Conservation (phyloP, 768 basidiomycete genomes). For the Leccinum fibrillosum region DNA sequence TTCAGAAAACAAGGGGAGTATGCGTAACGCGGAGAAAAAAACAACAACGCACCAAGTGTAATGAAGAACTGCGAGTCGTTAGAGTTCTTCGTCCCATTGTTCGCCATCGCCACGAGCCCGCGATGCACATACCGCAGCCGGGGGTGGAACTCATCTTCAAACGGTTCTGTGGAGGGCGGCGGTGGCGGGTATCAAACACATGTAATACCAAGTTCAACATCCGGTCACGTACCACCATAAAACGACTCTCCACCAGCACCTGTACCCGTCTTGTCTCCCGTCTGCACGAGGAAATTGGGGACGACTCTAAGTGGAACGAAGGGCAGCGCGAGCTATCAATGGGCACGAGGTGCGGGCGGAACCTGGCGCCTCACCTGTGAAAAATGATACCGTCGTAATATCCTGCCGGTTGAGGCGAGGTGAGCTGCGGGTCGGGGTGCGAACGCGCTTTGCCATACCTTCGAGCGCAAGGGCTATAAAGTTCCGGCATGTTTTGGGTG, state of each 20-base stretch:
- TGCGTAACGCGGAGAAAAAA: not conserved
- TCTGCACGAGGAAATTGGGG: constrained; percentile 90
- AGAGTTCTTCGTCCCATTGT: constrained; percentile 78
- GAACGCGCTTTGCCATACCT: constrained; percentile 42
- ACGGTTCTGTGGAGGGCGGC: constrained; percentile 57
- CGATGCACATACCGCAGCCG: constrained; percentile 86
- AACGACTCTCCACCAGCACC: constrained; percentile 93
- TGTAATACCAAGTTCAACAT: not conserved
- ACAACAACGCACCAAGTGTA: constrained; percentile 64
- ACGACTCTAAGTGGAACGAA: constrained; percentile 61
- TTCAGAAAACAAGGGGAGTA: not conserved
- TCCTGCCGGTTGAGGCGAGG: constrained; percentile 43
- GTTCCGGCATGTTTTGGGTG: constrained; percentile 91
- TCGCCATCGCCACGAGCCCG: constrained; percentile 93
- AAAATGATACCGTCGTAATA: constrained; percentile 97
- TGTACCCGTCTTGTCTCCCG: constrained; percentile 89
- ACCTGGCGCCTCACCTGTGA: constrained; percentile 59
- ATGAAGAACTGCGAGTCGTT: constrained; percentile 97
- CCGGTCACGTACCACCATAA: constrained; percentile 67
- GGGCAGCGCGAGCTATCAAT: not conserved
- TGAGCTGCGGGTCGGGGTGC: constrained; percentile 1
- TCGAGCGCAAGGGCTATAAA: constrained; percentile 87
- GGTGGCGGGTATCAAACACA: not conserved
- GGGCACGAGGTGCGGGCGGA: not conserved
- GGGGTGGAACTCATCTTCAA: constrained; percentile 93